Conservation (phyloP, 2,329 filamentous ascomycete species). For the Fusarium scirpi region DNA sequence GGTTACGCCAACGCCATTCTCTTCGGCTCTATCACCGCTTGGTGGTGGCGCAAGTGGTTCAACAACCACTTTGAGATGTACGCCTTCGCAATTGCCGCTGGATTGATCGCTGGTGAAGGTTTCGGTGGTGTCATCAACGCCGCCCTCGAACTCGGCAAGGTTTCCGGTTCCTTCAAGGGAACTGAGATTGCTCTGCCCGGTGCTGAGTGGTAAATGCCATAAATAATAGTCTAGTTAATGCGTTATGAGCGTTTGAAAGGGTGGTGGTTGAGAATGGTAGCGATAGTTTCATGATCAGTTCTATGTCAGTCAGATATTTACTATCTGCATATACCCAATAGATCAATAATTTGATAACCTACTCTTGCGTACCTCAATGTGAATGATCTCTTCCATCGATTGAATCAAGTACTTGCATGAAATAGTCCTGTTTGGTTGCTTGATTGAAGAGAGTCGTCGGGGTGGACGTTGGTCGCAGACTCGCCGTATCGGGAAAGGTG, state of each 20-base stretch:
- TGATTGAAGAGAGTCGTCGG: no score
- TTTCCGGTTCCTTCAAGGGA: constrained; percentile 46
- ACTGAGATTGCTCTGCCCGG: constrained; percentile 34
- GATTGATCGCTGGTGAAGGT: constrained; percentile 72
- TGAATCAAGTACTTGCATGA: accelerated
- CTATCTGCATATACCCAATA: constrained; percentile 17
- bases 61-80: constrained; percentile 65
- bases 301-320: not conserved
- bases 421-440: not conserved
- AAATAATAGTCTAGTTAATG: constrained; percentile 13
- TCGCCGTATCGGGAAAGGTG: not conserved
- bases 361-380: not conserved
- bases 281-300: not conserved
- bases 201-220: constrained; percentile 14
- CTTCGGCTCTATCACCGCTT: constrained; percentile 65
- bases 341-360: not conserved
- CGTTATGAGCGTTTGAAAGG: constrained; percentile 8
- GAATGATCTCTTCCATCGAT: not conserved
- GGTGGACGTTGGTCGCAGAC: not conserved
- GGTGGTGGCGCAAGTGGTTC: constrained; percentile 66
- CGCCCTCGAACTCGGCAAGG: constrained; percentile 54
- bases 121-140: constrained; percentile 72
- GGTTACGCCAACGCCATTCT: constrained; percentile 68
- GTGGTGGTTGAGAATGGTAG: not conserved
- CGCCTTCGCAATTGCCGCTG: constrained; percentile 70